Evolutionary conservation across 139 green algal species (phyloP), one percentile per base, ranked within the genome.

Genomic region (Closterium sp.): DNA sequence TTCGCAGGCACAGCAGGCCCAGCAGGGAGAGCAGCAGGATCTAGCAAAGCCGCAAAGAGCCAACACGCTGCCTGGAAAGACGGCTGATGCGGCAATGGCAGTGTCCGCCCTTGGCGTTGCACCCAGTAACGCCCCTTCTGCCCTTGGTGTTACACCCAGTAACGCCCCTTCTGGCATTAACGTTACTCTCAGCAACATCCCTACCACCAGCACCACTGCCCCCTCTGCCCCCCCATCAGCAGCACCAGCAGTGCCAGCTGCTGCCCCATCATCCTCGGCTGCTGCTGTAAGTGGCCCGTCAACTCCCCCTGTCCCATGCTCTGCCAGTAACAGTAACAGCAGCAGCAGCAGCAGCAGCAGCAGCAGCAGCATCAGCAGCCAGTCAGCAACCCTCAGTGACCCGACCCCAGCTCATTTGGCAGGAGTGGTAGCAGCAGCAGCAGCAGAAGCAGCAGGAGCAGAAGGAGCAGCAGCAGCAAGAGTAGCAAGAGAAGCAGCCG

Each of bases 21-120:
- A 95, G 93, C 92, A 95, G 92, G 90, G 92, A 87, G 90, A 94
- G 90, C 94, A 95, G 87, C 86, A 89, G 38, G 92, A 94, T 92
- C 94, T 93, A 86, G 88, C 90, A 35, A 91, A 94, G 93, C 93
- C 25, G 55, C 23, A 19, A 4, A 2, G 55, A 19, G 55, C 55
- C 2, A 76, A 12, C 12, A 76, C 55, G 25, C 23, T 76, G 55
- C 55, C 55, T 25, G 55, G 55, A 16, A 76, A 76, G 2, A 19
- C 16, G 2, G 55, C 55, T 28, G 55, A 76, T 76, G 55, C 55
- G 0, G 4, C 55, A 28, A 76, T 76, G 55, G 55, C 55, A 19
- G 55, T 76, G 4, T 76, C 55, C 12, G 10, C 55, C 55, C 55
- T 76, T 12, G 55, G 55, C 16, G 55, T 76, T 76, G 25, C 55